Percentiles rank a stretch among this genome's conserved stretches.
These are phyloP conservation scores for Maudiozyma saulgeensis DNA, from an alignment of 805 yeast genomes.

Conservation along the genomic window DNA sequence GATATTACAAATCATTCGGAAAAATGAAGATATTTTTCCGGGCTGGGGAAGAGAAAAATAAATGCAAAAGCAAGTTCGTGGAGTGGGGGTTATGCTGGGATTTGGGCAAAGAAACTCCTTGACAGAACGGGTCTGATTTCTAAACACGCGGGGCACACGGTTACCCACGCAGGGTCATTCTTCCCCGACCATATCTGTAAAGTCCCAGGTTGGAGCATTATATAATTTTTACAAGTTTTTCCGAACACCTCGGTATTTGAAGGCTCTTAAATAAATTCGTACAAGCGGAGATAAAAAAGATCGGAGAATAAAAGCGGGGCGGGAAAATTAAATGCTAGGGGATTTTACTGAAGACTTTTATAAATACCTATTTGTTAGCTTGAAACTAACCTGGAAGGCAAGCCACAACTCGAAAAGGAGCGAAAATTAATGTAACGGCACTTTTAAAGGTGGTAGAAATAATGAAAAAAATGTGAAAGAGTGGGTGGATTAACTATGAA, in stretches of 20 bases:
- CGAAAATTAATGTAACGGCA: too few relatives aligned
- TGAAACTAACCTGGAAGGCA: not conserved
- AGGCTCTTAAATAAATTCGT: not conserved
- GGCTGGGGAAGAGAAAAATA: not conserved
- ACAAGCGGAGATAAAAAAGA: not conserved
- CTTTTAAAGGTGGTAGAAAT: too few relatives aligned
- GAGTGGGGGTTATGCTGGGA: not conserved
- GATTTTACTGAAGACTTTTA: not conserved
- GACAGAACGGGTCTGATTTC: not conserved
- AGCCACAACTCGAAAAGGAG: not conserved
- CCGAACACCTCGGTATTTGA: not conserved
- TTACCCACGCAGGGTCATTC: not conserved
- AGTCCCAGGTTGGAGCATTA: not conserved
- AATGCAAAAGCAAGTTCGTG: slow-evolving; percentile 1
- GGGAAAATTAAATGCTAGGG: not conserved
- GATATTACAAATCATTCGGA: not conserved
- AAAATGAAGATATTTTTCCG: not conserved
- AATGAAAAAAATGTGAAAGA: too few relatives aligned
- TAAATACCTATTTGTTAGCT: not conserved
- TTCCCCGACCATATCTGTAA: not conserved
- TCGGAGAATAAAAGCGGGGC: not conserved
- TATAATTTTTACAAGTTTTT: not conserved
- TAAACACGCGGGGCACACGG: not conserved
- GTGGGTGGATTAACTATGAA: too few relatives aligned
- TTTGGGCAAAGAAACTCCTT: not conserved